Evolutionary conservation across 1,139 yeast genomes (phyloP).

Genomic region (Candida sanyaensis): DNA sequence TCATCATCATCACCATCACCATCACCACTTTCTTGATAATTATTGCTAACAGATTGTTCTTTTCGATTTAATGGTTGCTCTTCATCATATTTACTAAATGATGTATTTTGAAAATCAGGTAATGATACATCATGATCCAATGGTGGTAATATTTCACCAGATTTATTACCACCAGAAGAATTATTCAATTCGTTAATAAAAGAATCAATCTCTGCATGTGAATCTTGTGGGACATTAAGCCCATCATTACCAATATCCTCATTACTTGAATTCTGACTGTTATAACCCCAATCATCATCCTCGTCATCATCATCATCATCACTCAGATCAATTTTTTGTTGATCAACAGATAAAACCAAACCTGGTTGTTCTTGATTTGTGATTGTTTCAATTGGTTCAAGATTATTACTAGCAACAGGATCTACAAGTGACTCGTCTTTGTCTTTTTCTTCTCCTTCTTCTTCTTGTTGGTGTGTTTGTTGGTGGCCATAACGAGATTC

Average conservation of each 20-base stretch:
- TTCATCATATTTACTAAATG: constrained; percentile 6
- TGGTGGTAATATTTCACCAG: constrained; percentile 4
- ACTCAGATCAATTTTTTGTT: constrained; percentile 2
- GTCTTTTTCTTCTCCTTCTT: not conserved
- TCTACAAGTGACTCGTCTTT: not conserved
- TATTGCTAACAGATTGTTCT: constrained; percentile 14
- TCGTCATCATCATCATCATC: constrained; percentile 13
- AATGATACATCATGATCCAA: constrained; percentile 19
- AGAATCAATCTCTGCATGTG: constrained; percentile 24
- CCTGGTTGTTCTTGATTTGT: constrained; percentile 3
- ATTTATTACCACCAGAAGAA: constrained; percentile 13
- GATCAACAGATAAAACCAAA: constrained; percentile 14
- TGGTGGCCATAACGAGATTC: not conserved
- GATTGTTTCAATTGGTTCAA: not conserved
- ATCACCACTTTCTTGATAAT: constrained; percentile 13
- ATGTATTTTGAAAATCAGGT: constrained; percentile 7
- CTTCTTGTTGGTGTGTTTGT: not conserved
- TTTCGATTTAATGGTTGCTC: not conserved
- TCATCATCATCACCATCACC: constrained; percentile 17
- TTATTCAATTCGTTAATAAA: constrained; percentile 33
- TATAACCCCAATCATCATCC: constrained; percentile 30
- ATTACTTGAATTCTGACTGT: constrained; percentile 24
- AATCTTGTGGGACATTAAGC: not conserved
- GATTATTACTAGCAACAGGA: not conserved
- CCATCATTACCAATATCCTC: constrained; percentile 9